phyloP scores from a whole-genome alignment of 2,329 filamentous ascomycete species.

The Didymosphaeria variabile region DNA sequence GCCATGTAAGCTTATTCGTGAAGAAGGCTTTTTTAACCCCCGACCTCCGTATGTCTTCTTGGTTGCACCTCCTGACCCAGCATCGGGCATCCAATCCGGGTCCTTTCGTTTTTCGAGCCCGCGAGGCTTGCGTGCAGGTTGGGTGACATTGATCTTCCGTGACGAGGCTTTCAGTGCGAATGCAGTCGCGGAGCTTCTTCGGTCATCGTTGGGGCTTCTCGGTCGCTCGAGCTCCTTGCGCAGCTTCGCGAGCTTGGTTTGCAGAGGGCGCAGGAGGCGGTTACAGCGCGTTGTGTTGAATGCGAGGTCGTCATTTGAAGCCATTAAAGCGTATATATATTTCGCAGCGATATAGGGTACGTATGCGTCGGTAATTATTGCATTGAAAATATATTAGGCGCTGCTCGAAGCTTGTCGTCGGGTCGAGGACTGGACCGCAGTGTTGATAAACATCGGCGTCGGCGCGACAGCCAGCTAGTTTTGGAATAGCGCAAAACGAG shows the following conservation, averaged over 20 bases:
- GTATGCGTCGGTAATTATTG: slow-evolving; percentile 21
- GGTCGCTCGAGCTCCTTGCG: slow-evolving; percentile 43
- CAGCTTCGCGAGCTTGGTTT: slow-evolving; percentile 52
- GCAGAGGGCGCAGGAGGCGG: slow-evolving; percentile 53
- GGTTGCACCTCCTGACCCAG: slow-evolving; percentile 25
- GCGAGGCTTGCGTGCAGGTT: slow-evolving; percentile 38
- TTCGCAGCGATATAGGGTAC: slow-evolving; percentile 24
- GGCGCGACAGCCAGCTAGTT: not conserved
- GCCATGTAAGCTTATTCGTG: slow-evolving; percentile 11
- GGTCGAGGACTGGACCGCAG: not conserved
- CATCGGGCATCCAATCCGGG: slow-evolving; percentile 48
- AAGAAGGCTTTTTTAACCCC: slow-evolving; percentile 27
- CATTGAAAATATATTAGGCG: slow-evolving; percentile 17
- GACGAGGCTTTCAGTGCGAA: slow-evolving; percentile 38
- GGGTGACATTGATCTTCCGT: slow-evolving; percentile 38
- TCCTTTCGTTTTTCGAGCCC: slow-evolving; percentile 45
- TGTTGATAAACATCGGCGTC: slow-evolving; percentile 12
- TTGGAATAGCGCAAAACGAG: not conserved
- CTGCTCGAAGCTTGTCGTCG: not conserved
- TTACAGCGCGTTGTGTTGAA: slow-evolving; percentile 57
- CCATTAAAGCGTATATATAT: slow-evolving; percentile 38
- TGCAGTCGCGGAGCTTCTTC: slow-evolving; percentile 31
- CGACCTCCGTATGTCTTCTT: slow-evolving; percentile 48
- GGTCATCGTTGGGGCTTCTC: slow-evolving; percentile 29
- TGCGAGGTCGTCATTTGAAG: slow-evolving; percentile 43